These are phyloP conservation scores for Nakazawaea pomicola DNA, from an alignment of 805 yeast genomes.

Conservation along the genomic window DNA sequence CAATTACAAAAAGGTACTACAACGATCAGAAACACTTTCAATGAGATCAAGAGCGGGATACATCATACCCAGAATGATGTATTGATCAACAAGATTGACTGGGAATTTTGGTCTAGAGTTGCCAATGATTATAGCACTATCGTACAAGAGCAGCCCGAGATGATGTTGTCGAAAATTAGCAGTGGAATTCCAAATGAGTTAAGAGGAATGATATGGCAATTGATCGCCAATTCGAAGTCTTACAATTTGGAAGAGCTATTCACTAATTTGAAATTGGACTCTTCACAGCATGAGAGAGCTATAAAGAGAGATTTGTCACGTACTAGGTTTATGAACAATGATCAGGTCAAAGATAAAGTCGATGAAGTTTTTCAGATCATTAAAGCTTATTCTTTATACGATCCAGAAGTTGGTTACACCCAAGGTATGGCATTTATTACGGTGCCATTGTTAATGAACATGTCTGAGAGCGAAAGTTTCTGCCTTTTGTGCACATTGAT, in stretches of 20 bases:
- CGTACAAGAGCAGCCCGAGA: slow-evolving; percentile 56
- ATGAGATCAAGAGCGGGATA: slow-evolving; percentile 46
- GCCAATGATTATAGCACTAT: slow-evolving; percentile 71
- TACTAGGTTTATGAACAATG: slow-evolving; percentile 71
- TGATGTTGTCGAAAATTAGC: slow-evolving; percentile 56
- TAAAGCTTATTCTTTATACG: slow-evolving; percentile 79
- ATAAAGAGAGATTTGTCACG: slow-evolving; percentile 81
- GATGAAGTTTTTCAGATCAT: slow-evolving; percentile 69
- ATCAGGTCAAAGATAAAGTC: slow-evolving; percentile 48
- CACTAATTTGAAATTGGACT: slow-evolving; percentile 37
- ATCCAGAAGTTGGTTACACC: slow-evolving; percentile 93
- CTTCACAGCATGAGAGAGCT: slow-evolving; percentile 63
- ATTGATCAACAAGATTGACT: slow-evolving; percentile 41
- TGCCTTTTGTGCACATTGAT: slow-evolving; percentile 74
- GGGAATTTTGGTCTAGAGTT: slow-evolving; percentile 86
- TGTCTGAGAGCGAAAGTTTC: slow-evolving; percentile 82
- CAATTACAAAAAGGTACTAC: slow-evolving; percentile 22
- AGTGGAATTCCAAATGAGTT: slow-evolving; percentile 81
- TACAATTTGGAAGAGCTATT: slow-evolving; percentile 57
- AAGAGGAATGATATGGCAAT: slow-evolving; percentile 91
- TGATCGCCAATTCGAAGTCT: slow-evolving; percentile 75
- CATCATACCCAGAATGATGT: slow-evolving; percentile 30
- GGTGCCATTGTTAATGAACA: slow-evolving; percentile 77
- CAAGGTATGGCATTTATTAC: slow-evolving; percentile 97
- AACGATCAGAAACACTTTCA: slow-evolving; percentile 36